Evolutionary conservation across 257 asterid genomes (phyloP), one percentile per base, ranked within the genome.

Genomic region (Capsicum chinense): DNA sequence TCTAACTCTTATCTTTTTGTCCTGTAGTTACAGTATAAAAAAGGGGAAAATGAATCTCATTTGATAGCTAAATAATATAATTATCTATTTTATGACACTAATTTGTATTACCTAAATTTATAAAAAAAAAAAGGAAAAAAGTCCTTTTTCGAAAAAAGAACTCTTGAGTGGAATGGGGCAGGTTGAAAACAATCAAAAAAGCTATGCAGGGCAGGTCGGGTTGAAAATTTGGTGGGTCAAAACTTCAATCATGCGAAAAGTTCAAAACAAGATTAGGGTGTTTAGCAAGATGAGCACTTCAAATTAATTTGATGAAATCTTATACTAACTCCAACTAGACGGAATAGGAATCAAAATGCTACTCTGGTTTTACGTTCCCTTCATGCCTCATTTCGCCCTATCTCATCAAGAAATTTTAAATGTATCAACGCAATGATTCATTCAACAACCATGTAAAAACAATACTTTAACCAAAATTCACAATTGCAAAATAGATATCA

Each of bases 291-390:
- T 21, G 60, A 6, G 13, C 3, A 21, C 80, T 74, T 74, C 62
- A 74, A n/a, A 21, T 7, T 50, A 74, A 56, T 11, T 48, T 74
- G 44, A 74, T 19, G 80, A 44, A 74, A 74, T 74, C 60, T 74
- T 50, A 13, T 50, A 21, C 60, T 12, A 50, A 50, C 12, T 74
- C 60, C 62, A 76, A 76, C 63, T 1, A 19, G 81, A 50, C 52
- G 21, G 16, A 21, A 74, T 52, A 74, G 81, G 63, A 12, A 12
- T 56, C 62, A 74, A 47, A 52, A 26, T 26, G 33, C 33, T 26
- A 26, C 33, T 26, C 33, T 26, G 33, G 33, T 76, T 76, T 76
- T 19, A 52, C 48, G 44, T 33, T 48, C 62, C 48, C 44, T 54
- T 26, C 81, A 54, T 54, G 48, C 64, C 63, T 76, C 63, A 52